phyloP scores from a whole-genome alignment of 2,329 filamentous ascomycete genomes.

The Neofusicoccum ribis region DNA sequence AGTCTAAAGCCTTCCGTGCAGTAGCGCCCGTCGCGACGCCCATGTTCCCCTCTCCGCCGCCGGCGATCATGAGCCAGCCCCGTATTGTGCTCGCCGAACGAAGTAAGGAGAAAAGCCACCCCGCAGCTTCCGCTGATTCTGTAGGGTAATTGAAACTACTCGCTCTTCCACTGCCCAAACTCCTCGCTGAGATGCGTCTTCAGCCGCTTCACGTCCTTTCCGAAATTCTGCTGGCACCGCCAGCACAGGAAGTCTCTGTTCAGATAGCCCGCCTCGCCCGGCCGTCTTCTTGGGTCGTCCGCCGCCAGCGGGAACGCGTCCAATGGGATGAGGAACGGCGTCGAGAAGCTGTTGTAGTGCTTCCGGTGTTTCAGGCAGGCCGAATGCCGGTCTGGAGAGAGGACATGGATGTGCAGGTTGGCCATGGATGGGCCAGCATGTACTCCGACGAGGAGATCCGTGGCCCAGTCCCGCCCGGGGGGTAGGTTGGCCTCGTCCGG shows the following conservation, averaged over 20 bases:
- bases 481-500: slow-evolving; percentile 53
- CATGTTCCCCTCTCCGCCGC: background rate
- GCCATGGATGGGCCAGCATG: slow-evolving; percentile 91
- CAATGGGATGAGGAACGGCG: slow-evolving; percentile 77
- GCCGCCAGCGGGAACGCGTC: slow-evolving; percentile 74
- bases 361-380: slow-evolving; percentile 73
- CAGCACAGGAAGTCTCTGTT: slow-evolving; percentile 73
- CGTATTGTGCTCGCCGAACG: background rate
- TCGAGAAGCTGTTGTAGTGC: slow-evolving; percentile 91
- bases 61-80: background rate
- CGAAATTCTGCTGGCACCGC: slow-evolving; percentile 76
- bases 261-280: slow-evolving; percentile 60
- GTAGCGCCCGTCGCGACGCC: background rate
- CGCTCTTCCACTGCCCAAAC: slow-evolving; percentile 71
- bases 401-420: slow-evolving; percentile 85
- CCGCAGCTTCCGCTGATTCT: slow-evolving; percentile 1
- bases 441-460: slow-evolving; percentile 74
- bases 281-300: slow-evolving; percentile 64
- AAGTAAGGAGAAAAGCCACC: slow-evolving; percentile 10
- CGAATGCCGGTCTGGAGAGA: slow-evolving; percentile 77
- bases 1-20: slow-evolving; percentile 12
- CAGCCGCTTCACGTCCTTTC: slow-evolving; percentile 69
- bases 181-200: slow-evolving; percentile 76
- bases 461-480: slow-evolving; percentile 72
- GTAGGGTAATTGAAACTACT: slow-evolving; percentile 42